A percentile compares a stretch with the other conserved stretches of the same genome.
These are phyloP conservation scores for Pseudonitzschia pungens DNA, from an alignment of 108 stramenopile species.

Conservation along the genomic window DNA sequence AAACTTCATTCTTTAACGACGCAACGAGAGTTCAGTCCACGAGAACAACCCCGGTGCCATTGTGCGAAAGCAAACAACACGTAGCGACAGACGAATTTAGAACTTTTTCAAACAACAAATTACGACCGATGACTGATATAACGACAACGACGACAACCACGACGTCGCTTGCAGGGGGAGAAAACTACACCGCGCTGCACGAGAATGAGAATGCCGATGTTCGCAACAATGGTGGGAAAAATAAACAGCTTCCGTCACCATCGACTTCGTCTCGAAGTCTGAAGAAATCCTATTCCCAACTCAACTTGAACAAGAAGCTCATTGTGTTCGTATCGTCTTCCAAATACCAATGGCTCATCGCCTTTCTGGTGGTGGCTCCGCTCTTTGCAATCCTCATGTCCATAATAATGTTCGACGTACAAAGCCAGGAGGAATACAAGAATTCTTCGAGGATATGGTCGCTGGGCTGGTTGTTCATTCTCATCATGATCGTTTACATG, in stretches of 20 bases:
- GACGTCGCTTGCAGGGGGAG: not conserved
- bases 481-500: slow-evolving; percentile 19
- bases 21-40: no score
- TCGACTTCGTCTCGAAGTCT: not conserved
- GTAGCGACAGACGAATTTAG: no score
- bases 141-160: not conserved
- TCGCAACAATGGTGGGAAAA: not conserved
- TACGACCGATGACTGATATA: not conserved
- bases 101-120: no score
- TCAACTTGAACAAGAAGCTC: not conserved
- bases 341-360: slow-evolving; percentile 15
- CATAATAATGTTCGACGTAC: slow-evolving; percentile 10
- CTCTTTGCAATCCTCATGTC: slow-evolving; percentile 16
- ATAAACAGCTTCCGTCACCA: not conserved
- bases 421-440: slow-evolving; percentile 12
- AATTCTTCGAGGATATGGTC: slow-evolving; percentile 22
- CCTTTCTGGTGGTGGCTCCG: slow-evolving; percentile 1
- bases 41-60: no score
- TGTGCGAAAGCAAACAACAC: no score
- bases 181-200: not conserved
- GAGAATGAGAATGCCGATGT: not conserved
- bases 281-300: not conserved
- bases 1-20: no score
- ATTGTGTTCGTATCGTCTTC: slow-evolving; percentile 23
- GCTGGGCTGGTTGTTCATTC: slow-evolving; percentile 26